phyloP scores from a whole-genome alignment of 345 rosid genomes.

The Populus nigra region DNA sequence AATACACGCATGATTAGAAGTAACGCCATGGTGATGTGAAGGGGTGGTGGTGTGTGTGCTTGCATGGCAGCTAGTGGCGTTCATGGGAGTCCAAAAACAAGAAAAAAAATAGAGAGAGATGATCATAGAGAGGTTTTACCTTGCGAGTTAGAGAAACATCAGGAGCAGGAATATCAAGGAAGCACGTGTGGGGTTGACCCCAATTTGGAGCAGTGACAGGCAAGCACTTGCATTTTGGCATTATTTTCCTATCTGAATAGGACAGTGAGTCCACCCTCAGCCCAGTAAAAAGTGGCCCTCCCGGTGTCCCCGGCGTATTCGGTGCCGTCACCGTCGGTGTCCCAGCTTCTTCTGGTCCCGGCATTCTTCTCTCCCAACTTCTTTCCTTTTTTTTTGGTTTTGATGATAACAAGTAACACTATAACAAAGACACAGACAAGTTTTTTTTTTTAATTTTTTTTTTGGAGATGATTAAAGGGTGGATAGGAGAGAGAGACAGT shows the following conservation, averaged over 20 bases:
- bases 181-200: slow-evolving; percentile 72
- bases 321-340: slow-evolving; percentile 72
- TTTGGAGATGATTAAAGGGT: slow-evolving; percentile 13
- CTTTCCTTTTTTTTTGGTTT: slow-evolving; percentile 4
- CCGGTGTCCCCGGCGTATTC: slow-evolving; percentile 91
- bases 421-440: background rate
- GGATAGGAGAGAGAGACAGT: slow-evolving; percentile 11
- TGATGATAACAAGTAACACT: background rate
- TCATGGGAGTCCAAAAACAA: background rate
- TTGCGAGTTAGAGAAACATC: slow-evolving; percentile 87
- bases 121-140: slow-evolving; percentile 35
- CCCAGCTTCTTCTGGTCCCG: slow-evolving; percentile 34
- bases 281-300: slow-evolving; percentile 75
- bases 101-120: background rate
- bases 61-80: background rate
- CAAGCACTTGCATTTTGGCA: slow-evolving; percentile 84
- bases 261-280: slow-evolving; percentile 85
- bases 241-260: slow-evolving; percentile 71
- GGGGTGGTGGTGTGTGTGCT: no score
- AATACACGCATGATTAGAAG: no score
- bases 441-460: slow-evolving; percentile 17
- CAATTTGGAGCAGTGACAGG: slow-evolving; percentile 70
- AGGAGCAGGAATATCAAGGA: slow-evolving; percentile 65
- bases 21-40: no score
- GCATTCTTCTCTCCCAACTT: slow-evolving; percentile 23